Evolutionary conservation across 2,329 filamentous ascomycete genomes (phyloP).

Genomic region (Fusarium fracticaudum): DNA sequence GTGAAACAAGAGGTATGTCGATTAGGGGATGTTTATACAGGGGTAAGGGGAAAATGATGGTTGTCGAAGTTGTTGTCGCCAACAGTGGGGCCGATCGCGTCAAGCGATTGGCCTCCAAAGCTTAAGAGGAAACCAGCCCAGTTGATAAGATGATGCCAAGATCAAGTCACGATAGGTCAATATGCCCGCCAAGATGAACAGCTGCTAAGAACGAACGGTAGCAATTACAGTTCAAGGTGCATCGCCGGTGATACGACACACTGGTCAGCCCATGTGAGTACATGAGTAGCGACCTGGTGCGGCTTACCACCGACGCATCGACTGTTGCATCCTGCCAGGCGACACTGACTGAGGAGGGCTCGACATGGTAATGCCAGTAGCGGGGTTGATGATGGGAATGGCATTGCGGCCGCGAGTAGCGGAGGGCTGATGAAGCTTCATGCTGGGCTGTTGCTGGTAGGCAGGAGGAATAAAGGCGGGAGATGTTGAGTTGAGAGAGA

Average conservation of each 20-base stretch:
- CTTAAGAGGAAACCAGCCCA: conserved; percentile 53
- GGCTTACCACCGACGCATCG: conserved; percentile 65
- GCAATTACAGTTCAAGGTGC: conserved; percentile 49
- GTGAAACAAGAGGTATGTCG: conserved; percentile 52
- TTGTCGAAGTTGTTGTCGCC: conserved; percentile 42
- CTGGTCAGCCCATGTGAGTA: conserved; percentile 48
- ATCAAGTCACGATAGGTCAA: conserved; percentile 46
- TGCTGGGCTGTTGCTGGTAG: conserved; percentile 71
- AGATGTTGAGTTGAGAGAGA: conserved; percentile 76
- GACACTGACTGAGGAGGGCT: conserved; percentile 83
- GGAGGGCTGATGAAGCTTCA: conserved; percentile 91
- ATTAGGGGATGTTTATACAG: conserved; percentile 62
- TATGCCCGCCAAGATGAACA: conserved; percentile 63
- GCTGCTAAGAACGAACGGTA: conserved; percentile 54
- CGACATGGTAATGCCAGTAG: conserved; percentile 85
- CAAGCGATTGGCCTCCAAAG: conserved; percentile 40
- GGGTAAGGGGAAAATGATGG: conserved; percentile 29
- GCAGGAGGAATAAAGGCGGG: conserved; percentile 72
- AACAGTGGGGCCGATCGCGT: conserved; percentile 42
- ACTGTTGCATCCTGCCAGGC: conserved; percentile 68
- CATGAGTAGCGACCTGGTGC: conserved; percentile 38
- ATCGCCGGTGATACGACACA: conserved; percentile 49
- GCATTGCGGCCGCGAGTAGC: conserved; percentile 92
- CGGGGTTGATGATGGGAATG: conserved; percentile 97
- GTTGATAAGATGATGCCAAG: conserved; percentile 55